Conservation (phyloP, 2,329 filamentous ascomycete species). For the Colletotrichum sp. region DNA sequence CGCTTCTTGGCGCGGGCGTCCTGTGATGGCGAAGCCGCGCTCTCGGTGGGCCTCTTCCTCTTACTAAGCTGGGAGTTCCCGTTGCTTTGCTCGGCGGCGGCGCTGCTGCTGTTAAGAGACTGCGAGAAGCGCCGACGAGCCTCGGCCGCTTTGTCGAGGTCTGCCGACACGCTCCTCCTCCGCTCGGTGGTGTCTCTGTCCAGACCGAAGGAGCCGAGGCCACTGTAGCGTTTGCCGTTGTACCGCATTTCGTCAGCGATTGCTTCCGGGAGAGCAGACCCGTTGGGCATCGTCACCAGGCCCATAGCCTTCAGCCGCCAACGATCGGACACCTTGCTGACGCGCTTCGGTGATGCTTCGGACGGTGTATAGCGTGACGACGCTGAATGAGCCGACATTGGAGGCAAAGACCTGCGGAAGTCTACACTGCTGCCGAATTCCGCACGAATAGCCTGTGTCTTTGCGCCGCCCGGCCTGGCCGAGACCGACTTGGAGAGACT, state of each 20-base stretch:
- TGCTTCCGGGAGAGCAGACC: slow-evolving; percentile 57
- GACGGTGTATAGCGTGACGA: slow-evolving; percentile 15
- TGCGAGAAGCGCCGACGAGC: slow-evolving; percentile 20
- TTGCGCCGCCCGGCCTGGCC: slow-evolving; percentile 28
- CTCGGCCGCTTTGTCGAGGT: slow-evolving; percentile 38
- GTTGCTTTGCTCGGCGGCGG: slow-evolving; percentile 12
- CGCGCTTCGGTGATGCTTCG: slow-evolving; percentile 21
- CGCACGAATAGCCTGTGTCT: slow-evolving; percentile 42
- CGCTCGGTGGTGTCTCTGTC: slow-evolving; percentile 22
- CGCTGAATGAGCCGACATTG: slow-evolving; percentile 26
- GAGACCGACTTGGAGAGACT: slow-evolving; percentile 15
- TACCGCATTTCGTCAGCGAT: slow-evolving; percentile 51
- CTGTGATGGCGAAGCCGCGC: slow-evolving; percentile 9
- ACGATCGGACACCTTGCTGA: slow-evolving; percentile 45
- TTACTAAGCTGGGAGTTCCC: slow-evolving; percentile 24
- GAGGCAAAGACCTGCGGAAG: slow-evolving; percentile 46
- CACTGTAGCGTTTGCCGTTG: slow-evolving; percentile 43
- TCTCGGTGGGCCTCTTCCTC: slow-evolving; percentile 24
- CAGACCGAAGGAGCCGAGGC: slow-evolving; percentile 41
- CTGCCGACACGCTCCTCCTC: slow-evolving; percentile 22
- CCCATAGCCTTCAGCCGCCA: slow-evolving; percentile 56
- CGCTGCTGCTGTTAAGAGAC: slow-evolving; percentile 12
- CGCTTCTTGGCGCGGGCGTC: slow-evolving; percentile 27
- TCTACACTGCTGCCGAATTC: slow-evolving; percentile 33
- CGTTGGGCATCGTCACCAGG: slow-evolving; percentile 57